These are phyloP conservation scores for Sporothrix euskadiensis DNA, from an alignment of 2,329 filamentous ascomycete species.

Conservation along the genomic window DNA sequence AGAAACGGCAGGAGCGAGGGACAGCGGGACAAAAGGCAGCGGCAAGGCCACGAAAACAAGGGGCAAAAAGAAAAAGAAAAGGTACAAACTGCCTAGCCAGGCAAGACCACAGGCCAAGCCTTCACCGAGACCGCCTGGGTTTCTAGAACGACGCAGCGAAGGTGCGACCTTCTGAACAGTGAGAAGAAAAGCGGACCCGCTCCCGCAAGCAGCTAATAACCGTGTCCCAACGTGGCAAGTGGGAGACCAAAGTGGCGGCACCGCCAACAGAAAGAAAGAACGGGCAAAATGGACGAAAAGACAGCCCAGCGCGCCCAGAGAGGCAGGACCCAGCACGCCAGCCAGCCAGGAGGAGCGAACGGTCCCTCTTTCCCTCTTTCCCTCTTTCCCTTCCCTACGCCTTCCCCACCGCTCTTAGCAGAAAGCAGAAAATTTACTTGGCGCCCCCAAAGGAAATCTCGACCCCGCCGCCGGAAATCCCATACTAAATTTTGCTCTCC, in stretches of 20 bases:
- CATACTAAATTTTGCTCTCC: slow-evolving; percentile 28
- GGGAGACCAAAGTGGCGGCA: slow-evolving; percentile 28
- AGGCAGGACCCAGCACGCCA: not conserved
- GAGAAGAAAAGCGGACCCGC: slow-evolving; percentile 23
- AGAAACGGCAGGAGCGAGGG: slow-evolving; percentile 1
- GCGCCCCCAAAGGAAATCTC: slow-evolving; percentile 29
- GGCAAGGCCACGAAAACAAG: not conserved
- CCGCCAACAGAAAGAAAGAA: slow-evolving; percentile 24
- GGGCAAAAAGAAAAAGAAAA: slow-evolving; percentile 7
- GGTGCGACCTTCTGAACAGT: slow-evolving; percentile 11
- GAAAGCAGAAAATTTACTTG: slow-evolving; percentile 34
- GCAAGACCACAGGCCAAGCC: not conserved
- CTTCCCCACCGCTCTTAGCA: slow-evolving; percentile 32
- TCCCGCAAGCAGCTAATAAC: slow-evolving; percentile 23
- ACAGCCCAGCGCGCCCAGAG: not conserved
- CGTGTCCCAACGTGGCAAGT: slow-evolving; percentile 26
- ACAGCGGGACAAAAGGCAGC: not conserved
- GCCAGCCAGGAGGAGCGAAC: not conserved
- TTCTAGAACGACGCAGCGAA: slow-evolving; percentile 26
- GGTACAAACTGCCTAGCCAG: not conserved
- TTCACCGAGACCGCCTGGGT: slow-evolving; percentile 16
- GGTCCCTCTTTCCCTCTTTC: slow-evolving; percentile 11
- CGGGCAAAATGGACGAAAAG: not conserved
- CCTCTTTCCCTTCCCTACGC: not conserved
- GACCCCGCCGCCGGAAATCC: slow-evolving; percentile 33